A percentile compares a stretch with the other conserved stretches of the same genome.
phyloP scores from a whole-genome alignment of 228 moss, liverwort and hornwort genomes.

The Sphagnum fallax region DNA sequence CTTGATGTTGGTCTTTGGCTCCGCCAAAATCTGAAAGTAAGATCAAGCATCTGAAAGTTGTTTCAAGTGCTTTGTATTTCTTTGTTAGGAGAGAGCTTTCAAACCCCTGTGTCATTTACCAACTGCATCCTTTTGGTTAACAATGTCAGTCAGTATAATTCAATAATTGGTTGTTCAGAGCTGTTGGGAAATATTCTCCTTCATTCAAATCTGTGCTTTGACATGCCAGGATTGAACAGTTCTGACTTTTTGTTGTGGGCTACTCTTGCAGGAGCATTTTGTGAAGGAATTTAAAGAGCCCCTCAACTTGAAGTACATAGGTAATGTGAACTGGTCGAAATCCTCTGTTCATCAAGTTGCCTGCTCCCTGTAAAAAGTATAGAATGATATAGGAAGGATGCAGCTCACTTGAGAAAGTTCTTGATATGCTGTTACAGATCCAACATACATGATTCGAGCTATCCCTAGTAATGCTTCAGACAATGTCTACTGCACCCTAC shows the following conservation, averaged over 20 bases:
- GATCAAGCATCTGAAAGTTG: background rate
- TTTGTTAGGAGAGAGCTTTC: too few species aligned
- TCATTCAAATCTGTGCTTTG: background rate
- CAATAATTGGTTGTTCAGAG: too few species aligned
- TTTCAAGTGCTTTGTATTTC: background rate
- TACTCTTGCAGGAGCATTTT: constrained; percentile 55
- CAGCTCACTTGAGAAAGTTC: too few species aligned
- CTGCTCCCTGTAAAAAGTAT: too few species aligned
- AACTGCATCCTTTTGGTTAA: too few species aligned
- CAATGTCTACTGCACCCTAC: constrained; percentile 90
- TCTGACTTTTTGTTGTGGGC: background rate
- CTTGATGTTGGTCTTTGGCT: constrained; percentile 88
- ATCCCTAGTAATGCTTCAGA: constrained; percentile 98
- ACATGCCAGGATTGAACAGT: background rate
- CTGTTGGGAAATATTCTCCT: too few species aligned
- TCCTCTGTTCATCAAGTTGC: too few species aligned
- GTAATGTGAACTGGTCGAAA: constrained; percentile 11
- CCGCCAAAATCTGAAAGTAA: constrained; percentile 76
- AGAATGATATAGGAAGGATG: too few species aligned
- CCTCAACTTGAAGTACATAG: constrained; percentile 79
- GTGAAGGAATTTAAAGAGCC: constrained; percentile 47
- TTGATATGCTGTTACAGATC: constrained; percentile 35
- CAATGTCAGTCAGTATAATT: too few species aligned
- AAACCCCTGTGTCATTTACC: too few species aligned
- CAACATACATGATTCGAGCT: constrained; percentile 96